These are phyloP conservation scores for Trichoderma aggressivum DNA, from an alignment of 2,329 filamentous ascomycete species.

Conservation along the genomic window DNA sequence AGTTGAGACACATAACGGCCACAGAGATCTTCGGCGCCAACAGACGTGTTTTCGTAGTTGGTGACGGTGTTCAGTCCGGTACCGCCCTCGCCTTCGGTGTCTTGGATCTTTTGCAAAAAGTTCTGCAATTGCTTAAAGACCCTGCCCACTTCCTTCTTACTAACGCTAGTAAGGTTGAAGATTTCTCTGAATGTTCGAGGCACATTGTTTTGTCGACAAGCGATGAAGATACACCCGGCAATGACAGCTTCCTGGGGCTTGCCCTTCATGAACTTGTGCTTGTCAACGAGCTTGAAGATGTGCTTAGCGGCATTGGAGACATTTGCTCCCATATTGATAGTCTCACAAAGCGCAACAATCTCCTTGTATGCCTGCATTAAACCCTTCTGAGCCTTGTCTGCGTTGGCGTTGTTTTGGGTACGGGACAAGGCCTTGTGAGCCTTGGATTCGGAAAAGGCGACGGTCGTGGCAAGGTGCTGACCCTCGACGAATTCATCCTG, in stretches of 20 bases:
- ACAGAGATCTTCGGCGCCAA: constrained; percentile 79
- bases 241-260: constrained; percentile 93
- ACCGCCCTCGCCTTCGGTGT: constrained; percentile 48
- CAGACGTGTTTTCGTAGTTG: constrained; percentile 72
- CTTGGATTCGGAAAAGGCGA: constrained; percentile 75
- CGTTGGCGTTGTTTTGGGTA: constrained; percentile 79
- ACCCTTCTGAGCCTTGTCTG: constrained; percentile 79
- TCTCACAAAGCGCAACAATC: constrained; percentile 83
- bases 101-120: constrained; percentile 75
- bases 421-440: constrained; percentile 73
- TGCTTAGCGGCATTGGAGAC: constrained; percentile 90
- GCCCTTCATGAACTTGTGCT: constrained; percentile 90
- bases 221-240: constrained; percentile 95
- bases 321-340: constrained; percentile 73
- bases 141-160: constrained; percentile 94
- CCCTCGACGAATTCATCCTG: constrained; percentile 87
- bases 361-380: constrained; percentile 84
- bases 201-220: constrained; percentile 83
- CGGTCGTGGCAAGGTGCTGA: constrained; percentile 82
- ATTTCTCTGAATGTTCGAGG: constrained; percentile 93
- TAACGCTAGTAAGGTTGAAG: constrained; percentile 85
- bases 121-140: constrained; percentile 92
- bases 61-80: constrained; percentile 55
- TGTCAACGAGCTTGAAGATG: constrained; percentile 91
- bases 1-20: constrained; percentile 86